These are phyloP conservation scores for Pythium monospermum DNA, from an alignment of 352 stramenopile species.

Conservation along the genomic window DNA sequence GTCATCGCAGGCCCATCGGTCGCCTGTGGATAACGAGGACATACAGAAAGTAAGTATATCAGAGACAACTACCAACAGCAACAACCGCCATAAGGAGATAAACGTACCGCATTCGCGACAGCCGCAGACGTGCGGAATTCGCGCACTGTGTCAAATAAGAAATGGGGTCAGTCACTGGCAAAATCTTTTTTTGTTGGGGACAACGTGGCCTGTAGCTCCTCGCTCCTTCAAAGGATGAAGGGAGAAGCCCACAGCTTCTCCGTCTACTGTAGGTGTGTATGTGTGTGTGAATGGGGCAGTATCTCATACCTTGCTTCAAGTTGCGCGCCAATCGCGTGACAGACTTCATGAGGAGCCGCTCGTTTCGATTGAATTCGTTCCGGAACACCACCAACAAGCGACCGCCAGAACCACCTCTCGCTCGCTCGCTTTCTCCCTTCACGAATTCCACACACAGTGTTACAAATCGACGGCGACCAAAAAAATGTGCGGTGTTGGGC, in stretches of 20 bases:
- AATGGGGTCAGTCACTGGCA: no score
- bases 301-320: conserved; percentile 28
- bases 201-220: no score
- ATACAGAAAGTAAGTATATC: conserved; percentile 1
- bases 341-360: conserved; percentile 17
- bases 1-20: conserved; percentile 58
- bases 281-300: no score
- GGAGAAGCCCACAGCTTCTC: no score
- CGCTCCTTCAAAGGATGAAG: no score
- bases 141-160: conserved; percentile 12
- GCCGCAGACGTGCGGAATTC: conserved; percentile 25
- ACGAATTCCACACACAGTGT: conserved; percentile 15
- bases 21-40: conserved; percentile 13
- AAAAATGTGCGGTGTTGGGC: conserved; percentile 1
- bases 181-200: conserved; percentile 11
- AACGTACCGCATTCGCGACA: conserved; percentile 24
- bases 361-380: background rate
- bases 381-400: conserved; percentile 22
- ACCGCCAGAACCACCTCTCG: no score
- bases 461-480: conserved; percentile 20
- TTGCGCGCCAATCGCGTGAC: conserved; percentile 24
- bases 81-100: background rate
- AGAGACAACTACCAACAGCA: background rate
- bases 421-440: background rate
- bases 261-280: no score